Evolutionary conservation across 139 green algal genomes (phyloP), one percentile per base, ranked within the genome.

Genomic region (Volvox africanus): DNA sequence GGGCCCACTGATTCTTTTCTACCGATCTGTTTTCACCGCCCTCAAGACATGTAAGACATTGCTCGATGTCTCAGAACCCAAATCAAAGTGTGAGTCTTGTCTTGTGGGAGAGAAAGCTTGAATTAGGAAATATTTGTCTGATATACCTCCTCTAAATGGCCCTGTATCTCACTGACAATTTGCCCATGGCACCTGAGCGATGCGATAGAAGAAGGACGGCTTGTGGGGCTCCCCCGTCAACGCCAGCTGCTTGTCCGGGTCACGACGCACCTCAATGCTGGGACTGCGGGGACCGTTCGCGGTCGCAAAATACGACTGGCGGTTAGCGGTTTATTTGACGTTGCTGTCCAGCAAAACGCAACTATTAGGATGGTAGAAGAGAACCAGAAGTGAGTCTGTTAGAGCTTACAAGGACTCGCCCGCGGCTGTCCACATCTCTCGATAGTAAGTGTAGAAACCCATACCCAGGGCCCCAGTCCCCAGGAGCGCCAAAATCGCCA

Each of bases 351-450:
- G 24, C 65, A 12, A 73, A 55, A 5, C 5, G 44, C 44, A 9
- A 55, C 5, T 55, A 55, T 55, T 5, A 5, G 44, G 9, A 9
- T 55, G 5, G 44, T 14, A 55, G 44, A 55, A 55, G 5, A 9
- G 44, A 55, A 55, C n/a, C n/a, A n/a, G n/a, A 9, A 55, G 9
- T 55, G 44, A 55, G 9, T 55, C 28, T 37, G 73, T 80, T 80
- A 35, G 0, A 0, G 80, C 87, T 91, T 77, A 91, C 87, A 91
- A 91, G 22, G 76, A 67, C 87, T 86, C 87, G 0, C 87, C 87
- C 1, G 76, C 61, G 5, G 76, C 18, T 3, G 86, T 90, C 17
- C 32, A 78, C 24, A 65, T 76, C 33, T 80, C 61, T 17, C 87
- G 87, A 61, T 79, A 32, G 76, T 33, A 86, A 35, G 76, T 91